A percentile compares a stretch with the other conserved stretches of the same genome.
phyloP scores from a whole-genome alignment of 805 yeast genomes.

The Saccharomyces kudriavzevii region DNA sequence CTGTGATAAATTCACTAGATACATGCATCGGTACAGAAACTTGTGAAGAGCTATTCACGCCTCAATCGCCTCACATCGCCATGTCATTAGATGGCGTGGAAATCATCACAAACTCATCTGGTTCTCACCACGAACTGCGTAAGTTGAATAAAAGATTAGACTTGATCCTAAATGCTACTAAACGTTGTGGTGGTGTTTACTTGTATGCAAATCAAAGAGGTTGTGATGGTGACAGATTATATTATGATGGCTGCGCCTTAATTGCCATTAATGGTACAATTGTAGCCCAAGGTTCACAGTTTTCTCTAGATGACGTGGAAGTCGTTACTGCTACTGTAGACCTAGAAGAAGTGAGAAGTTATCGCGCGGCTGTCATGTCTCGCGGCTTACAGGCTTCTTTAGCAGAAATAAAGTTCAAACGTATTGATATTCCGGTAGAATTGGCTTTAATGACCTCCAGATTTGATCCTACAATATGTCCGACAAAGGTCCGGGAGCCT shows the following conservation, averaged over 20 bases:
- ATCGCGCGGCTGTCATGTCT: constrained; percentile 61
- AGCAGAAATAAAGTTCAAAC: constrained; percentile 34
- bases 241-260: constrained; percentile 95
- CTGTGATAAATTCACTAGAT: constrained; percentile 72
- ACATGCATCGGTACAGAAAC: constrained; percentile 96
- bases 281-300: constrained; percentile 90
- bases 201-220: constrained; percentile 93
- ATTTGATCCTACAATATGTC: constrained; percentile 55
- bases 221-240: constrained; percentile 94
- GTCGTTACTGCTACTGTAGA: constrained; percentile 94
- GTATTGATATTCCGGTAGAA: constrained; percentile 56
- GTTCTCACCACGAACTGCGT: constrained; percentile 94
- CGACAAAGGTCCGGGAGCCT: constrained; percentile 44
- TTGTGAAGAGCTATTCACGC: constrained; percentile 95
- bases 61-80: constrained; percentile 86
- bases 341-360: constrained; percentile 80
- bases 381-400: constrained; percentile 60
- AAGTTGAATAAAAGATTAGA: constrained; percentile 79
- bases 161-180: constrained; percentile 83
- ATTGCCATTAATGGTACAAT: constrained; percentile 88
- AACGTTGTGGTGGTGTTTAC: constrained; percentile 94
- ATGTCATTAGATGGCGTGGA: constrained; percentile 97
- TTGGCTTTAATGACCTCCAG: constrained; percentile 51
- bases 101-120: constrained; percentile 89
- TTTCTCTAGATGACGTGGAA: constrained; percentile 84